Base-by-base conservation (phyloP, 2,329 filamentous ascomycete species). In the Ophiosphaerella korrae region DNA sequence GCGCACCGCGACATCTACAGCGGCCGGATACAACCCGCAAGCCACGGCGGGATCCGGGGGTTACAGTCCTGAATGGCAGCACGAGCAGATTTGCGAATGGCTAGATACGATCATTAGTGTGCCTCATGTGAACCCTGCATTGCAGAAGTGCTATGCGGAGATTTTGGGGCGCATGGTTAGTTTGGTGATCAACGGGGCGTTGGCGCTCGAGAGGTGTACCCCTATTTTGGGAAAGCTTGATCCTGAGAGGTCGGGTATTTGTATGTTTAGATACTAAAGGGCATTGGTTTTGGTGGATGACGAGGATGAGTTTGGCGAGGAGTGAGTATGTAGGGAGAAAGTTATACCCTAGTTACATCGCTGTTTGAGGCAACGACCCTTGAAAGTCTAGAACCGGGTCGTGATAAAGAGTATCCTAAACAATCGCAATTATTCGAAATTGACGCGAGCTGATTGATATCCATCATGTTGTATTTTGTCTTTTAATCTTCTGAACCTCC, bases 171-270 rank as follows among this genome's bases (percentile, higher is more conserved):
- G 67, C 42, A 62, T 58, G 38, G 67, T 72, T 8, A 71, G 69
- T 63, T 54, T 74, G 59, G 64, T 75, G 9, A 63, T 75, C 23
- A 74, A 75, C 57, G 72, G 72, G 5, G 73, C 67, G 36, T 46
- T 74, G 53, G 65, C 62, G 35, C 36, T 68, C 37, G 62, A 67
- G 33, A 65, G 51, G 55, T 61, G 61, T 55, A 39, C 59, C 53
- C 56, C 61, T 7, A 50, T 70, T 45, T 23, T 70, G 39, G 71
- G 62, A 26, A 68, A 67, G 48, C 35, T 74, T 33, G 73, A 75
- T 64, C 52, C 65, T 31, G 70, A 70, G 48, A 53, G 72, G 45
- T 67, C 71, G 44, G 72, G 73, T 26, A 65, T 75, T 46, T 69
- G 68, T 5, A 68, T 70, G 62, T 71, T 75, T 43, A 66, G 73